Evolutionary conservation across 176 grass and related monocot genomes (phyloP).

Genomic region (Eragrostis curvula): DNA sequence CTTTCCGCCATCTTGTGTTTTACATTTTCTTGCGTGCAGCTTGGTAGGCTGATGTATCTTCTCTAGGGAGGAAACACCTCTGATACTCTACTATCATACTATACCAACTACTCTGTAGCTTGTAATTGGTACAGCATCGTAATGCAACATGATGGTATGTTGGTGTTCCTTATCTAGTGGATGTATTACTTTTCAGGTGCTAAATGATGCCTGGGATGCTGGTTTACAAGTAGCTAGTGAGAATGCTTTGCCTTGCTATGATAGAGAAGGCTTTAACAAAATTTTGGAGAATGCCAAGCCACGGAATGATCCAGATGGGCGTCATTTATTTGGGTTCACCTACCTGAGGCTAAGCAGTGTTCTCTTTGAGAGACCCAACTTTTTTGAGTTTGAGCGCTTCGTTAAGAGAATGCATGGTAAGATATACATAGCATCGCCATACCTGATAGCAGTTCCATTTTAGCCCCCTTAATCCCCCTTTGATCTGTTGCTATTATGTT

Average conservation of each 20-base stretch:
- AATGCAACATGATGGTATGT: not conserved
- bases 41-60: not conserved
- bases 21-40: not conserved
- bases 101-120: not conserved
- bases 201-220: slow-evolving; percentile 88
- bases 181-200: slow-evolving; percentile 52
- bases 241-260: slow-evolving; percentile 90
- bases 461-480: not conserved
- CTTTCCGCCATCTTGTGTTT: not conserved
- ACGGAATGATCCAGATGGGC: slow-evolving; percentile 77
- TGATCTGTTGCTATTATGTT: slow-evolving; percentile 11
- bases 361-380: slow-evolving; percentile 67
- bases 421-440: not conserved
- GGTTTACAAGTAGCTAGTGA: slow-evolving; percentile 80
- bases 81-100: not conserved
- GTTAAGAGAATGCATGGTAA: slow-evolving; percentile 97
- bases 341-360: slow-evolving; percentile 76
- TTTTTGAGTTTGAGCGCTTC: slow-evolving; percentile 79
- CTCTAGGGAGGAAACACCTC: not conserved
- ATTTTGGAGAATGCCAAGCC: slow-evolving; percentile 85
- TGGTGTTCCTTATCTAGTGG: not conserved
- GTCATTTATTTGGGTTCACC: slow-evolving; percentile 76
- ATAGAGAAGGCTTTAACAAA: slow-evolving; percentile 92
- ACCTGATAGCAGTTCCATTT: not conserved
- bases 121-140: not conserved